A percentile compares a stretch with the other conserved stretches of the same genome.
phyloP scores from a whole-genome alignment of 306 rosid genomes.

The Elaeagnus macrophylla region DNA sequence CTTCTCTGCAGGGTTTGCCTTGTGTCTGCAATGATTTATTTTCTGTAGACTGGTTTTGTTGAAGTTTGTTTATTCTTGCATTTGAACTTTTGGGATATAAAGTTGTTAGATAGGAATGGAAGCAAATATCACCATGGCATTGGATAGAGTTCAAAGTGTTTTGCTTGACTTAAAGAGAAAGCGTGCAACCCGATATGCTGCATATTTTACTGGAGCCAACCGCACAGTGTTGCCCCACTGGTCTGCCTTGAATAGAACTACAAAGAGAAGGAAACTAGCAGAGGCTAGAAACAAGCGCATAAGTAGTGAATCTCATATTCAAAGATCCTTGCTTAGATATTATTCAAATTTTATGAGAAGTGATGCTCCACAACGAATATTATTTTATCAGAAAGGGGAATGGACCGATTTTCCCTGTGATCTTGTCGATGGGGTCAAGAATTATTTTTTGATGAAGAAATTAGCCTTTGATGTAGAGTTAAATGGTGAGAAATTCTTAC shows the following conservation, averaged over 20 bases:
- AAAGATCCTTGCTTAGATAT: slow-evolving; percentile 30
- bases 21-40: slow-evolving; percentile 29
- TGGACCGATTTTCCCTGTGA: slow-evolving; percentile 63
- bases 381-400: slow-evolving; percentile 57
- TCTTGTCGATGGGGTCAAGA: slow-evolving; percentile 52
- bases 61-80: slow-evolving; percentile 25
- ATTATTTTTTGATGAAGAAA: slow-evolving; percentile 55
- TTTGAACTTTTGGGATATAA: slow-evolving; percentile 38
- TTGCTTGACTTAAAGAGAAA: slow-evolving; percentile 42
- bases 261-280: slow-evolving; percentile 42
- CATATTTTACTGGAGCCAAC: slow-evolving; percentile 29
- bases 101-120: slow-evolving; percentile 48
- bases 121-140: slow-evolving; percentile 45
- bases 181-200: slow-evolving; percentile 32
- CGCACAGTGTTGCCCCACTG: slow-evolving; percentile 20
- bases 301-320: slow-evolving; percentile 24
- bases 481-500: slow-evolving; percentile 42
- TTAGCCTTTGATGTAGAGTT: slow-evolving; percentile 53
- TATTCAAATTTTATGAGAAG: slow-evolving; percentile 60
- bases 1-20: slow-evolving; percentile 37
- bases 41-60: slow-evolving; percentile 24
- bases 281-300: slow-evolving; percentile 20
- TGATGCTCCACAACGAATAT: slow-evolving; percentile 60
- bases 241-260: slow-evolving; percentile 23
- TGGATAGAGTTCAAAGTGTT: slow-evolving; percentile 41